Percentiles rank a stretch among this genome's conserved stretches.
These are phyloP conservation scores for Chloris gayana DNA, from an alignment of 176 grass and related monocot genomes.

Conservation along the genomic window DNA sequence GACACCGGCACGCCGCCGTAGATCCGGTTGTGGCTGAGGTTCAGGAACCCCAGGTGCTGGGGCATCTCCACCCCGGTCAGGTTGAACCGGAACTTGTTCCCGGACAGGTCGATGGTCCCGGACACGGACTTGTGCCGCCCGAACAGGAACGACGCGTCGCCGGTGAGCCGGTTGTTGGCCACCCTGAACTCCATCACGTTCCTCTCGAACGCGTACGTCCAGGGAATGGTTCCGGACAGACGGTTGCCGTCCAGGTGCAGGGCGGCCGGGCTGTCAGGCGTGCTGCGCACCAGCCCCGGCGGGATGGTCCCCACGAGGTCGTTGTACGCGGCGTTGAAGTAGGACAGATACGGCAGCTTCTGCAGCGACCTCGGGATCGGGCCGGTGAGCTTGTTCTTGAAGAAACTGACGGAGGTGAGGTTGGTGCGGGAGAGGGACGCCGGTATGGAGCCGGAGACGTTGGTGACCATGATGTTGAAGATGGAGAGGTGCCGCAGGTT, in stretches of 20 bases:
- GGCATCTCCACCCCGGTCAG: constrained; percentile 46
- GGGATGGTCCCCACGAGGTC: constrained; percentile 45
- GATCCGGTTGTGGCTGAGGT: constrained; percentile 54
- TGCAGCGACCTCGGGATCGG: constrained; percentile 35
- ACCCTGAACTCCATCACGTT: constrained; percentile 28
- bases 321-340: constrained; percentile 40
- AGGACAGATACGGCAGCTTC: constrained; percentile 23
- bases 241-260: constrained; percentile 44
- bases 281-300: constrained; percentile 28
- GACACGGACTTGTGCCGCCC: background rate
- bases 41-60: background rate
- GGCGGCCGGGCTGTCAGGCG: background rate
- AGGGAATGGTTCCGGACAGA: constrained; percentile 40
- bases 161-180: constrained; percentile 45
- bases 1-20: constrained; percentile 46
- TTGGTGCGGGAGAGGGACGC: constrained; percentile 43
- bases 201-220: constrained; percentile 26
- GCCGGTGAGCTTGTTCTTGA: constrained; percentile 36
- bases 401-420: constrained; percentile 39
- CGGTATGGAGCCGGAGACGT: constrained; percentile 46
- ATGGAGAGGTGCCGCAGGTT: constrained; percentile 44
- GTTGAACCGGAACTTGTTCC: constrained; percentile 55
- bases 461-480: constrained; percentile 42
- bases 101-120: constrained; percentile 32
- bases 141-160: constrained; percentile 59